phyloP scores from a whole-genome alignment of 306 rosid species.

The Fagus crenata region DNA sequence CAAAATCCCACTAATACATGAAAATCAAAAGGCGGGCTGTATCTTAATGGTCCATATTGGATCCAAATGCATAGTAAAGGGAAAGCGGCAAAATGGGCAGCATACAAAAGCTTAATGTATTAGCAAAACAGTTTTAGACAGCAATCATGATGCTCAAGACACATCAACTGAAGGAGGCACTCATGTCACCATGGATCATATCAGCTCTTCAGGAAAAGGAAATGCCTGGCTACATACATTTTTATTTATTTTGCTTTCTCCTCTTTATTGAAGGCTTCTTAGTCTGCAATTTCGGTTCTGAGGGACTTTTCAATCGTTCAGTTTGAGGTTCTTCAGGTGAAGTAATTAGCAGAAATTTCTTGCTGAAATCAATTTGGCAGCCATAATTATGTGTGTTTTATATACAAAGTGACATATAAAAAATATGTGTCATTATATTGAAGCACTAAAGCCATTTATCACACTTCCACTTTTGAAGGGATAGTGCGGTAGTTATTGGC shows the following conservation, averaged over 20 bases:
- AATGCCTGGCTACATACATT: not conserved
- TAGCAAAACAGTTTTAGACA: not conserved
- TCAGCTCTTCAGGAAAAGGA: not conserved
- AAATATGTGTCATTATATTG: too few species aligned
- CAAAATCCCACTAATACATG: not conserved
- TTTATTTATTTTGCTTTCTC: constrained; percentile 24
- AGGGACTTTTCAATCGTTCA: constrained; percentile 16
- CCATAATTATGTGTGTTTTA: not conserved
- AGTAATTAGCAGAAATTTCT: constrained; percentile 42
- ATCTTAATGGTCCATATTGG: not conserved
- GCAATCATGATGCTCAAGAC: not conserved
- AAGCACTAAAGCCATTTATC: too few species aligned
- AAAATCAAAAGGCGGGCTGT: not conserved
- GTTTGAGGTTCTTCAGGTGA: constrained; percentile 37
- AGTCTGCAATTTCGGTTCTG: constrained; percentile 14
- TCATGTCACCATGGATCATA: not conserved
- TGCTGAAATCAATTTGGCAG: constrained; percentile 47
- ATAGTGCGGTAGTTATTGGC: too few species aligned
- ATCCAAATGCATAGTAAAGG: not conserved
- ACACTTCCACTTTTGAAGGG: too few species aligned
- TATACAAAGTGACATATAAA: too few species aligned
- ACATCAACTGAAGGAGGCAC: not conserved
- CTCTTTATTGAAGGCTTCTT: constrained; percentile 32
- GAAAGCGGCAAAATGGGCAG: not conserved
- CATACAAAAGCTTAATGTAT: not conserved